Conservation (phyloP, 2,329 filamentous ascomycete genomes). For the Chrysoporthe cubensis region DNA sequence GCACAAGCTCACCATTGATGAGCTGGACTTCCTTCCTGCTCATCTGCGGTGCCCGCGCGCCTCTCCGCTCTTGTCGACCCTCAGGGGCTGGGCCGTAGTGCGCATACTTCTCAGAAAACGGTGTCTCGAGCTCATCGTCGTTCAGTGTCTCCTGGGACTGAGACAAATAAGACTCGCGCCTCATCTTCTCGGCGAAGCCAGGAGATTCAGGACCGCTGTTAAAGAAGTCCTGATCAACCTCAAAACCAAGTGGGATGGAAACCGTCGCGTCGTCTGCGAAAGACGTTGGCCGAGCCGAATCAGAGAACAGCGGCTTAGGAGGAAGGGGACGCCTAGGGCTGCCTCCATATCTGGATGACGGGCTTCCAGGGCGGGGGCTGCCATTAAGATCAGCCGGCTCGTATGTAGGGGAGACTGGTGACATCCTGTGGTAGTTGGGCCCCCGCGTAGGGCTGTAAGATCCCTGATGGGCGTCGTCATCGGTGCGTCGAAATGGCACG, state of each 20-base stretch:
- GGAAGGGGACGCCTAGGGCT: conserved; percentile 87
- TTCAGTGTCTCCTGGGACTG: conserved; percentile 60
- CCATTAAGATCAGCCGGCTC: conserved; percentile 90
- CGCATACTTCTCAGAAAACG: conserved; percentile 63
- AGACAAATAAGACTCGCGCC: conserved; percentile 61
- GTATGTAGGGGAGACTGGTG: conserved; percentile 72
- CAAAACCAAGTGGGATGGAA: conserved; percentile 68
- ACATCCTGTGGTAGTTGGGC: conserved; percentile 60
- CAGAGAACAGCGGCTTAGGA: conserved; percentile 82
- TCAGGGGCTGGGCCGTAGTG: conserved; percentile 88
- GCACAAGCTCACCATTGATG: conserved; percentile 95
- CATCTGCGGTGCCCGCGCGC: conserved; percentile 85
- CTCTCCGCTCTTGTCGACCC: conserved; percentile 84
- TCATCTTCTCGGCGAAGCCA: conserved; percentile 57
- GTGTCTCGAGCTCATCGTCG: conserved; percentile 39
- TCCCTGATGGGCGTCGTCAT: conserved; percentile 55
- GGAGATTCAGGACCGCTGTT: conserved; percentile 50
- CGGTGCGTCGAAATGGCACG: conserved; percentile 55
- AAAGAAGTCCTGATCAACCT: conserved; percentile 74
- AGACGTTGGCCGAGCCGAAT: conserved; percentile 49
- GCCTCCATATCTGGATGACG: conserved; percentile 84
- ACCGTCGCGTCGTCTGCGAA: conserved; percentile 72
- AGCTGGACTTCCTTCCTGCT: conserved; percentile 91
- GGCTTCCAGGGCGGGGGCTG: conserved; percentile 85
- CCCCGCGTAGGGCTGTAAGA: conserved; percentile 32